phyloP scores from a whole-genome alignment of 73 alveolate genomes.

The Effrenium voratum region DNA sequence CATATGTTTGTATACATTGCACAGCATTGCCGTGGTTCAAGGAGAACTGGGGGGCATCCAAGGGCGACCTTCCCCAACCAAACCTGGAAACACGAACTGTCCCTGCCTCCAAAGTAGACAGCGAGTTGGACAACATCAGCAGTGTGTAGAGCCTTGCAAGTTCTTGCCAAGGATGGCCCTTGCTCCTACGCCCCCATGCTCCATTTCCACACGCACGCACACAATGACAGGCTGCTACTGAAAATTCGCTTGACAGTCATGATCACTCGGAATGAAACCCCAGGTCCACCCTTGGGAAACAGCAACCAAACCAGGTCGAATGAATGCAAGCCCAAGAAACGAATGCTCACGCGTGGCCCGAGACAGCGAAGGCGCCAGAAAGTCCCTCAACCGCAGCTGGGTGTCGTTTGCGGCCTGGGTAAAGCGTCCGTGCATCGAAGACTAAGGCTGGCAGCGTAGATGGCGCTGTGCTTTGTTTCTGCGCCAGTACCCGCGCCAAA shows the following conservation, averaged over 20 bases:
- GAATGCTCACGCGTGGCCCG: slow-evolving; percentile 40
- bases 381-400: slow-evolving; percentile 40
- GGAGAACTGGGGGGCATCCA: no score
- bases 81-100: no score
- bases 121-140: slow-evolving; percentile 67
- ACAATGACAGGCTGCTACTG: neutral
- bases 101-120: slow-evolving; percentile 43
- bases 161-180: no score
- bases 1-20: no score
- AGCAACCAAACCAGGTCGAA: neutral
- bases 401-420: neutral
- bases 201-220: neutral
- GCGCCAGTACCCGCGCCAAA: no score
- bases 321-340: neutral
- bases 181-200: neutral
- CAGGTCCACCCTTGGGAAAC: neutral
- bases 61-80: no score
- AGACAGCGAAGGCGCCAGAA: slow-evolving; percentile 62
- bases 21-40: no score
- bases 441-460: no score
- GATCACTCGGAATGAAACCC: no score
- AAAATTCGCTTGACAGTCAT: no score
- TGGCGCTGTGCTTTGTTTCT: no score
- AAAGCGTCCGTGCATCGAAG: no score
- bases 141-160: slow-evolving; percentile 68